phyloP scores from a whole-genome alignment of 73 alveolate genomes.

The Symbiodinium natans region DNA sequence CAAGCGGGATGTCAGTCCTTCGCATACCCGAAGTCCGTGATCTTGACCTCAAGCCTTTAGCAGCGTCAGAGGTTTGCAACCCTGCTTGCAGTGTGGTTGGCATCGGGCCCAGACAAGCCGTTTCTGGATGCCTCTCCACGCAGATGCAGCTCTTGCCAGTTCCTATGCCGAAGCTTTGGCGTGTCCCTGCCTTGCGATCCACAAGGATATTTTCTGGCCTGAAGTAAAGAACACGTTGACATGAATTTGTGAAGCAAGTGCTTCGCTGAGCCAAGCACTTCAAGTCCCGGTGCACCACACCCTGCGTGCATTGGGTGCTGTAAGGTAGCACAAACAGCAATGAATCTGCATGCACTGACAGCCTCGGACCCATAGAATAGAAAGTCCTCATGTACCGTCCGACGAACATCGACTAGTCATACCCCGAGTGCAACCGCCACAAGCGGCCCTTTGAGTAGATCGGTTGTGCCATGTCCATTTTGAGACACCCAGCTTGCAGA shows the following conservation, averaged over 20 bases:
- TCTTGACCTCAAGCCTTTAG: neutral
- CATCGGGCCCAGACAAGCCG: neutral
- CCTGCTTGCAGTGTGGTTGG: neutral
- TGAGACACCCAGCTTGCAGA: no score
- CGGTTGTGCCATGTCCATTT: no score
- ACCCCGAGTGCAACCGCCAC: no score
- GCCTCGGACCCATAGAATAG: no score
- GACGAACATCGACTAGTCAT: no score
- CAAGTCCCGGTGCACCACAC: constrained; percentile 1
- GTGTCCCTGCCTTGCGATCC: neutral
- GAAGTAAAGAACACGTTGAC: neutral
- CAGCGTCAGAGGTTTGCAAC: neutral
- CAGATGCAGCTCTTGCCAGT: no score
- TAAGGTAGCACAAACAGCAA: no score
- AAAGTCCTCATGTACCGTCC: no score
- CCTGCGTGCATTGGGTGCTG: neutral
- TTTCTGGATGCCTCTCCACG: neutral
- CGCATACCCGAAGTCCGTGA: neutral
- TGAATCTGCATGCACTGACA: neutral
- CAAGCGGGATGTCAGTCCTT: neutral
- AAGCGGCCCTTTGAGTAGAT: no score
- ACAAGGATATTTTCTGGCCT: neutral
- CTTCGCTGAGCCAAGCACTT: neutral
- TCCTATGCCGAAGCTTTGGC: neutral
- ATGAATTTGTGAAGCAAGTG: neutral